Conservation (phyloP, 1,284 basidiomycete genomes). For the Fomitiporia mediterranea region DNA sequence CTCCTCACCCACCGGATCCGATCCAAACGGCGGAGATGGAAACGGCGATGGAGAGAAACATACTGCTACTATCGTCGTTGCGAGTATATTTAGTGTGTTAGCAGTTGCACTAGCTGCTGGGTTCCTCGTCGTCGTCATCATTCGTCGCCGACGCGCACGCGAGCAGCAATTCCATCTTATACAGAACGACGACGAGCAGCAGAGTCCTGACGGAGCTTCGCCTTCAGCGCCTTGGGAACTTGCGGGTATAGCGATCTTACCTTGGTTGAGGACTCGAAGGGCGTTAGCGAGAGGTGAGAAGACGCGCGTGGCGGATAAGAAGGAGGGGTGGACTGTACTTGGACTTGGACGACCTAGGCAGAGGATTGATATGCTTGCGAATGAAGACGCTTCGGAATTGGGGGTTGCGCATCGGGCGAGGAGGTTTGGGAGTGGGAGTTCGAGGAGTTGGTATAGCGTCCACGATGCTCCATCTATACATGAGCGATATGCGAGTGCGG, state of each 20-base stretch:
- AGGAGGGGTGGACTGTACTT: conserved; percentile 10
- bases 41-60: conserved; percentile 21
- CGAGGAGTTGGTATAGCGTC: conserved; percentile 24
- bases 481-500: conserved; percentile 35
- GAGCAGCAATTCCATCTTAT: conserved; percentile 21
- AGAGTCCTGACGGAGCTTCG: neutral
- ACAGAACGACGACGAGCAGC: conserved; percentile 20
- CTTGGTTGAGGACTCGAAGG: conserved; percentile 13
- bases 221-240: neutral
- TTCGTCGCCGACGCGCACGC: conserved; percentile 23
- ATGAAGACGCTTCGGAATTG: conserved; percentile 63
- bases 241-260: neutral
- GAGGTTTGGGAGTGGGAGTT: conserved; percentile 26
- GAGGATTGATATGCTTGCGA: conserved; percentile 68
- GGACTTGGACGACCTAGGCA: conserved; percentile 7
- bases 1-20: neutral
- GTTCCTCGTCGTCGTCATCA: conserved; percentile 23
- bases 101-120: conserved; percentile 21
- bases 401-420: conserved; percentile 25
- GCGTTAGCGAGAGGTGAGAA: conserved; percentile 9
- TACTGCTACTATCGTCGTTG: conserved; percentile 48
- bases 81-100: conserved; percentile 42
- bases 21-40: neutral
- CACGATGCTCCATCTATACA: conserved; percentile 22
- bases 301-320: conserved; percentile 10